Evolutionary conservation across 1,284 basidiomycete genomes (phyloP), one percentile per base, ranked within the genome.

Genomic region (Ceratobasidium sp.): DNA sequence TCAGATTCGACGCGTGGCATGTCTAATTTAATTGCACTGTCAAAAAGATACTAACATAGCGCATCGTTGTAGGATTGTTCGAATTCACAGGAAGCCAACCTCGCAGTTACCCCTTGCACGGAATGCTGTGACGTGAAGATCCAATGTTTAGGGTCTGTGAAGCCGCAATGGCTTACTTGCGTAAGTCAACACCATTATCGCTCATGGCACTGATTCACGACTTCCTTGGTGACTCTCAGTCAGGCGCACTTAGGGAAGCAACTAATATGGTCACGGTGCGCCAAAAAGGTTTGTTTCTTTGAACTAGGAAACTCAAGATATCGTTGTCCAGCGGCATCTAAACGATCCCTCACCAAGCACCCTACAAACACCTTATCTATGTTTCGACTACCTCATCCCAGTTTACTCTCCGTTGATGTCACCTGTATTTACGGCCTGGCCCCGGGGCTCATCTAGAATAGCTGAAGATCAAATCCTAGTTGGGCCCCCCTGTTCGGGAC

Each of bases 361-460:
- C 29, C 29, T 17, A 31, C 54, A 33, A 24, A 14, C 17, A 31
- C 27, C 54, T 56, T 19, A 7, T 56, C 33, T 56, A 29, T 31
- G 17, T 31, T 56, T 56, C 27, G 54, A 56, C 19, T 2, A 56
- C 19, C 54, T 56, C 29, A 56, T 56, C 33, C 54, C 54, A 31
- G 31, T 56, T 11, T 56, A 56, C 31, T 19, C 54, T 29, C 54
- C 54, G 31, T 14, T 2, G 19, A 31, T 33, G n/a, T n/a, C n/a
- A n/a, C n/a, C n/a, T n/a, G n/a, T n/a, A n/a, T n/a, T n/a, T n/a
- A n/a, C 33, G 24, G 24, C 9, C 36, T 41, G 36, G 36, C 4
- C 6, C 36, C 36, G 36, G 36, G 36, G n/a, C n/a, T n/a, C n/a
- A n/a, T n/a, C n/a, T n/a, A n/a, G n/a, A n/a, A n/a, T n/a, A n/a